Evolutionary conservation across 2,329 filamentous ascomycete genomes (phyloP).

Genomic region (Berkeleyomyces rouxiae): DNA sequence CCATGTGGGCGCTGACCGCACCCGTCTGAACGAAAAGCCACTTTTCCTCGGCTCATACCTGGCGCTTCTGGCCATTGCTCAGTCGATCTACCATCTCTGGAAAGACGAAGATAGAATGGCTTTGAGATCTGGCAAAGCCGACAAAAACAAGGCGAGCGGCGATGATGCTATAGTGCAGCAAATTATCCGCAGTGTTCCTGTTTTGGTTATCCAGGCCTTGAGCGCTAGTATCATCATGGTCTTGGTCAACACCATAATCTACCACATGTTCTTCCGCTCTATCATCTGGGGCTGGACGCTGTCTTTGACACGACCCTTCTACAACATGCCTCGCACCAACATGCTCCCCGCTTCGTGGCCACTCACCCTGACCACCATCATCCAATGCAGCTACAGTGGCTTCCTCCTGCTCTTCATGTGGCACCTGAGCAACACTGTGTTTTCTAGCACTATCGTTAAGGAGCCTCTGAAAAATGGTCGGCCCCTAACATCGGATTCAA

Average conservation of each 20-base stretch:
- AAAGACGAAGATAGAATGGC: slow-evolving; percentile 54
- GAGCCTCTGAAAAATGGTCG: slow-evolving; percentile 71
- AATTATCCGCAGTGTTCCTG: slow-evolving; percentile 7
- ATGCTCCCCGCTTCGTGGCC: slow-evolving; percentile 43
- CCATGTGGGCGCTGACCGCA: slow-evolving; percentile 51
- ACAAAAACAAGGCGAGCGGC: slow-evolving; percentile 2
- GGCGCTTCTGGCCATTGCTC: slow-evolving; percentile 48
- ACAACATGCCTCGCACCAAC: slow-evolving; percentile 57
- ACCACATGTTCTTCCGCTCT: slow-evolving; percentile 44
- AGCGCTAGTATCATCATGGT: slow-evolving; percentile 27
- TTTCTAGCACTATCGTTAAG: slow-evolving; percentile 64
- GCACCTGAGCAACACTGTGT: slow-evolving; percentile 60
- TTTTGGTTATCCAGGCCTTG: slow-evolving; percentile 17
- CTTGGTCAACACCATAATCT: slow-evolving; percentile 36
- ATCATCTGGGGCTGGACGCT: slow-evolving; percentile 54
- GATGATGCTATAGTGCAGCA: slow-evolving; percentile 10
- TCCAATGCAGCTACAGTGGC: slow-evolving; percentile 43
- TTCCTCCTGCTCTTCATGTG: slow-evolving; percentile 55
- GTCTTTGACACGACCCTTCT: slow-evolving; percentile 53
- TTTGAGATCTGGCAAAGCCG: slow-evolving; percentile 18
- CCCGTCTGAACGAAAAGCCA: slow-evolving; percentile 69
- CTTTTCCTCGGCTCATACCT: slow-evolving; percentile 64
- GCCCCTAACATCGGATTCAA: slow-evolving; percentile 69
- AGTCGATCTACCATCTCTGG: slow-evolving; percentile 53
- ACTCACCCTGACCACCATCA: slow-evolving; percentile 37